Conservation (phyloP, 164 flowering plant genomes). For the Tetracentron sinense region DNA sequence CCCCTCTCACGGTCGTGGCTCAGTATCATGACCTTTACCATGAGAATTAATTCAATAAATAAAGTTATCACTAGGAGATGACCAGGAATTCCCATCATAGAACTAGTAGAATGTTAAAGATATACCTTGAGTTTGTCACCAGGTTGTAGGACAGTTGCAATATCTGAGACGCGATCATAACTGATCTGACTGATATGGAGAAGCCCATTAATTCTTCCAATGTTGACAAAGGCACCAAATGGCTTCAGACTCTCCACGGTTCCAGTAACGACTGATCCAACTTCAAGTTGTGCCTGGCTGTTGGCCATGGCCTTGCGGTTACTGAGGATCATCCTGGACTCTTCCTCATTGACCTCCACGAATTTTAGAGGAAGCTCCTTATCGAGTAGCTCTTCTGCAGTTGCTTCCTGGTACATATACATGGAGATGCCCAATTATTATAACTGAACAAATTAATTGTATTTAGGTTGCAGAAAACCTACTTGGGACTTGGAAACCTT, state of each 20-base stretch:
- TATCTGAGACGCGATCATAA: constrained; percentile 93
- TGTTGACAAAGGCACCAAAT: constrained; percentile 94
- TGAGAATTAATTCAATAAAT: not conserved
- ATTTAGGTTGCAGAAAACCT: not conserved
- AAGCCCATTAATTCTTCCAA: constrained; percentile 97
- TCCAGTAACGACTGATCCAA: constrained; percentile 90
- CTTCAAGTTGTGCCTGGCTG: constrained; percentile 93
- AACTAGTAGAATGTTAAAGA: not conserved
- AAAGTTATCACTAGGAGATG: not conserved
- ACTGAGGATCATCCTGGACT: constrained; percentile 80
- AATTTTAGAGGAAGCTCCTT: constrained; percentile 88
- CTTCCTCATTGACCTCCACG: constrained; percentile 93
- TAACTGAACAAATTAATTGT: not conserved
- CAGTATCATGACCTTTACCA: constrained; percentile 77
- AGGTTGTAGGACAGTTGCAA: constrained; percentile 89
- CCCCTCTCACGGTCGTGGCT: constrained; percentile 99
- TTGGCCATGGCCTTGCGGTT: constrained; percentile 98
- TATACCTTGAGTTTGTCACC: constrained; percentile 96
- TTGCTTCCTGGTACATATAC: constrained; percentile 49
- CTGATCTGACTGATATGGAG: constrained; percentile 98
- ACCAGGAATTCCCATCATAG: not conserved
- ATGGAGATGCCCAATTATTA: constrained; percentile 1
- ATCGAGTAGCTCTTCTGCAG: constrained; percentile 81
- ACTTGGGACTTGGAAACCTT: too few species aligned
- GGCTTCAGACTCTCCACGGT: constrained; percentile 93